Conservation (phyloP, 352 stramenopile species). For the Phytophthora colocasiae region DNA sequence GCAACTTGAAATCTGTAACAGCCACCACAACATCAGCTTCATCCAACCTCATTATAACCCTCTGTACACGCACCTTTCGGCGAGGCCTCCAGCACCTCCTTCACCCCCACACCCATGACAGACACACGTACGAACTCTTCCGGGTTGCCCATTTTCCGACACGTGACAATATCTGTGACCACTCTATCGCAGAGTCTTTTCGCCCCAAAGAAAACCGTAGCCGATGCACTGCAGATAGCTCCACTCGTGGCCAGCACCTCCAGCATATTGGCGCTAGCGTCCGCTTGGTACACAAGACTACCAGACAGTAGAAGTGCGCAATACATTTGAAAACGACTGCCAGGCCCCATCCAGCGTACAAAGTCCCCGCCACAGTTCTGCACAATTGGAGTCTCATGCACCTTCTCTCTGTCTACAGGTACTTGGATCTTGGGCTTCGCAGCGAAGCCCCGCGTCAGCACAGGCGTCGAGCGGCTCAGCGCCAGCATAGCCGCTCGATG, state of each 20-base stretch:
- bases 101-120: slow-evolving; percentile 50
- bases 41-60: not conserved
- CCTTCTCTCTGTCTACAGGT: slow-evolving; percentile 42
- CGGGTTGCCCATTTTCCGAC: slow-evolving; percentile 64
- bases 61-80: slow-evolving; percentile 45
- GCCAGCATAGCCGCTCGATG: slow-evolving; percentile 9
- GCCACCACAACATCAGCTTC: slow-evolving; percentile 11
- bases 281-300: slow-evolving; percentile 68
- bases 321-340: slow-evolving; percentile 79
- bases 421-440: slow-evolving; percentile 36
- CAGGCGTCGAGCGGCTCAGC: not conserved
- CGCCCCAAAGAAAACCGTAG: slow-evolving; percentile 71
- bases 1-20: slow-evolving; percentile 60
- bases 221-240: slow-evolving; percentile 72
- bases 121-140: slow-evolving; percentile 68
- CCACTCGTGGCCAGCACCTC: slow-evolving; percentile 59
- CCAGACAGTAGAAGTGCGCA: slow-evolving; percentile 68
- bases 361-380: slow-evolving; percentile 52
- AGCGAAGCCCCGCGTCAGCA: slow-evolving; percentile 22
- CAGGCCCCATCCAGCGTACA: slow-evolving; percentile 69
- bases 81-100: slow-evolving; percentile 54
- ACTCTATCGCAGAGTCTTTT: slow-evolving; percentile 76
- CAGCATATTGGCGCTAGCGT: slow-evolving; percentile 51
- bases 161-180: slow-evolving; percentile 77
- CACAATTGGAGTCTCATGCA: slow-evolving; percentile 65